phyloP scores from a whole-genome alignment of 1,284 basidiomycete species.

The Pascua guehoae region DNA sequence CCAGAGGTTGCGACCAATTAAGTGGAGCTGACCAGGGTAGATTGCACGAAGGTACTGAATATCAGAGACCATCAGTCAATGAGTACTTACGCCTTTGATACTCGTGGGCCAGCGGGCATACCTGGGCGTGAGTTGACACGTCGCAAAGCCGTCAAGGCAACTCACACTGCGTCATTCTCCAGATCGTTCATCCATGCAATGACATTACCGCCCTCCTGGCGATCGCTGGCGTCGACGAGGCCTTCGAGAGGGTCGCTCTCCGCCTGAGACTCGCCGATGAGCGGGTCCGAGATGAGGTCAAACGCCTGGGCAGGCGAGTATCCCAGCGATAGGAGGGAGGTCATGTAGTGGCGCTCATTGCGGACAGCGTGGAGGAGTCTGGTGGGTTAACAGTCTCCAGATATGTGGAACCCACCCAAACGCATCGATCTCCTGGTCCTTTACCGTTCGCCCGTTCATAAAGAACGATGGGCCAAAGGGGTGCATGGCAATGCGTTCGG shows the following conservation, averaged over 20 bases:
- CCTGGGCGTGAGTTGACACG: slow-evolving; percentile 21
- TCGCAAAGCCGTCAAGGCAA: too few relatives aligned
- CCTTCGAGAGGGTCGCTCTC: slow-evolving; percentile 62
- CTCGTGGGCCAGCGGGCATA: slow-evolving; percentile 32
- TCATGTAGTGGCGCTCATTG: slow-evolving; percentile 66
- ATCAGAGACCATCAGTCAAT: slow-evolving; percentile 5
- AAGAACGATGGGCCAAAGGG: slow-evolving; percentile 53
- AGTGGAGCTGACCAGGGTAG: slow-evolving; percentile 68
- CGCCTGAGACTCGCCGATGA: slow-evolving; percentile 56
- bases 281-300: slow-evolving; percentile 64
- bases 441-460: slow-evolving; percentile 70
- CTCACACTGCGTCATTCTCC: slow-evolving; percentile 69
- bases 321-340: slow-evolving; percentile 61
- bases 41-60: slow-evolving; percentile 35
- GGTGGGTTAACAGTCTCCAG: slow-evolving; percentile 14
- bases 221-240: slow-evolving; percentile 81
- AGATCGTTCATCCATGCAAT: slow-evolving; percentile 88
- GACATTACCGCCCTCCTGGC: slow-evolving; percentile 68
- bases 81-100: slow-evolving; percentile 28
- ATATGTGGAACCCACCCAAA: slow-evolving; percentile 55
- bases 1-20: slow-evolving; percentile 67
- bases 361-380: slow-evolving; percentile 68
- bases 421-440: slow-evolving; percentile 64
- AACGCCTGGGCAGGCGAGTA: slow-evolving; percentile 64
- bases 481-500: slow-evolving; percentile 54